Base-by-base conservation (phyloP, 768 basidiomycete genomes). In the Termitomyces sp. region DNA sequence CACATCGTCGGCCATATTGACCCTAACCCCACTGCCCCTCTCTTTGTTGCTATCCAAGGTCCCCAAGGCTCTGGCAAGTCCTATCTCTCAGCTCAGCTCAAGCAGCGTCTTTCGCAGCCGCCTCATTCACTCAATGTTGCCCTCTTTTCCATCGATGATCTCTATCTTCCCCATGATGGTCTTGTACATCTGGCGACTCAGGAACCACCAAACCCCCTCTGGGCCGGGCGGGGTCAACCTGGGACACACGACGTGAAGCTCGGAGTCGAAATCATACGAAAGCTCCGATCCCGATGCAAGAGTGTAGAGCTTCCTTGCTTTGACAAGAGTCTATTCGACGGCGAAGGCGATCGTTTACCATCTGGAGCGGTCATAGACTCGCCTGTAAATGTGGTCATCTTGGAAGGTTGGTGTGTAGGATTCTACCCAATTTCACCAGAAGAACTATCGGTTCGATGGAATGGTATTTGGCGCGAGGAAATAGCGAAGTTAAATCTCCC, bases 371-470 rank as follows among this genome's bases (percentile, higher is more conserved):
- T 76, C 2, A 77, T 94, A 6, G 65, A 69, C 12, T 76, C 63
- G 69, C 72, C 54, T 67, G 78, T 69, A 5, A 93, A 99, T 69
- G 77, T 98, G 14, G 88, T 98, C 54, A 81, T 99, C 53, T 76
- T 99, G 53, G 97, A 99, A 76, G 97, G 97, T 10, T 99, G 97
- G 97, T 94, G 89, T 73, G 85, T 91, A 29, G 96, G 96, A 0
- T 98, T 97, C 70, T 80, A 81, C 55, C 87, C 93, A 1, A 78
- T 92, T 6, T 67, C 77, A 0, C 50, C 65, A 17, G 72, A 77
- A 10, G 83, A 84, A 62, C 71, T 94, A 38, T 78, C 84, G 48
- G 69, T 69, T 43, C 76, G 80, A 36, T 93, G 88, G 83, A 71
- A 76, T 45, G 76, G 77, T 2, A 61, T 67, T 11, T 84, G 82